Percentiles rank a stretch among this genome's conserved stretches.
Evolutionary conservation across 306 rosid genomes (phyloP).

Genomic region (Echinosophora koreensis): DNA sequence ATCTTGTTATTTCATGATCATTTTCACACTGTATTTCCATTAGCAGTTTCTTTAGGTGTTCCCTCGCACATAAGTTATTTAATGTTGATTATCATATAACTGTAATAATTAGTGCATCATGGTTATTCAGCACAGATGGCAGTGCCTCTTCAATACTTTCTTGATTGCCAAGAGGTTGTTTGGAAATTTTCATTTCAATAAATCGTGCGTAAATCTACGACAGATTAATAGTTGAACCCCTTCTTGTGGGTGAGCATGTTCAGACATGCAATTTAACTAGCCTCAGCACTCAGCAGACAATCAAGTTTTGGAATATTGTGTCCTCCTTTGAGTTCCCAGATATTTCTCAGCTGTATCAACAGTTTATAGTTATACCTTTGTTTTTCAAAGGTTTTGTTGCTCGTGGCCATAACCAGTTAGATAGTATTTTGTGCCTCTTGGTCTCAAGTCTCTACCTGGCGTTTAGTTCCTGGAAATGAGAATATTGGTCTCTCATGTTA

Average conservation of each 20-base stretch:
- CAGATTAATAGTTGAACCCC: background rate
- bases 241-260: conserved; percentile 24
- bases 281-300: too few species aligned
- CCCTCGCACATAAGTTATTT: background rate
- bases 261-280: conserved; percentile 5
- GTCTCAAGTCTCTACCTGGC: background rate
- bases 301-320: conserved; percentile 11
- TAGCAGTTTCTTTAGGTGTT: conserved; percentile 9
- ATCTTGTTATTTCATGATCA: conserved; percentile 10
- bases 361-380: background rate
- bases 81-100: background rate
- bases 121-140: background rate
- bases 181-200: background rate
- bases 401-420: conserved; percentile 4
- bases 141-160: background rate
- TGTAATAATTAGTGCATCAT: conserved; percentile 1
- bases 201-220: background rate
- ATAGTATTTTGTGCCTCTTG: background rate
- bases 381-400: conserved; percentile 26
- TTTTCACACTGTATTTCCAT: conserved; percentile 27
- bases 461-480: background rate
- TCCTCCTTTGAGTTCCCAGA: background rate
- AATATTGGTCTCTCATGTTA: background rate
- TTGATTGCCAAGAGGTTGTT: background rate
- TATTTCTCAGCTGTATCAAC: background rate